Conservation (phyloP, 2,329 filamentous ascomycete species). For the Chaetomium strumarium region DNA sequence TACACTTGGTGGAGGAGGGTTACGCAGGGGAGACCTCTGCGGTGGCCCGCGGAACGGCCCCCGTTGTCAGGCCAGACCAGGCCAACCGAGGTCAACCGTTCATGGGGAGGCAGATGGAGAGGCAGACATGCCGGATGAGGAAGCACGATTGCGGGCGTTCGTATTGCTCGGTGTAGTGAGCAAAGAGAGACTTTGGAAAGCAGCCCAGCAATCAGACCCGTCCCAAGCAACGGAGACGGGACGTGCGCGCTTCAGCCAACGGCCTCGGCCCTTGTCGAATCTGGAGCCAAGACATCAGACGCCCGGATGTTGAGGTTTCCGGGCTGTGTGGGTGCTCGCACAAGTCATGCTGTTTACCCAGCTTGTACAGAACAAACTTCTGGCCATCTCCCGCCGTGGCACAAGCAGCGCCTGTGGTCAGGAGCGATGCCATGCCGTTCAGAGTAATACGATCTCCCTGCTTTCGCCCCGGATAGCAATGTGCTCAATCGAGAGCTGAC, state of each 20-base stretch:
- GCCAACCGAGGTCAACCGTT: not conserved
- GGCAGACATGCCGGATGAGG: not conserved
- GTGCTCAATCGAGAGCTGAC: not conserved
- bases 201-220: conserved; percentile 4
- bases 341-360: conserved; percentile 22
- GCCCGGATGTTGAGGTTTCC: conserved; percentile 22
- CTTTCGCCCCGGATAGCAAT: not conserved
- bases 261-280: conserved; percentile 17
- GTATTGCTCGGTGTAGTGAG: not conserved
- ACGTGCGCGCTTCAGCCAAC: conserved; percentile 21
- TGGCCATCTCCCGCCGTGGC: conserved; percentile 4
- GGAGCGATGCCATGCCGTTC: not conserved
- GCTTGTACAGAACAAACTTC: conserved; percentile 14
- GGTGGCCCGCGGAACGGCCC: conserved; percentile 5
- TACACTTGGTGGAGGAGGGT: conserved; percentile 13
- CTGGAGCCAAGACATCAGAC: conserved; percentile 17
- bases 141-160: not conserved
- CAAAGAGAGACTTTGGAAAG: not conserved
- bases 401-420: conserved; percentile 3
- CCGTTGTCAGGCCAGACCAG: not conserved
- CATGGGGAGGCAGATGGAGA: not conserved
- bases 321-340: conserved; percentile 16
- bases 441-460: not conserved
- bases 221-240: conserved; percentile 15
- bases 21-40: conserved; percentile 7